A percentile compares a stretch with the other conserved stretches of the same genome.
phyloP scores from a whole-genome alignment of 139 green algal species.

The Micractinium conductrix region DNA sequence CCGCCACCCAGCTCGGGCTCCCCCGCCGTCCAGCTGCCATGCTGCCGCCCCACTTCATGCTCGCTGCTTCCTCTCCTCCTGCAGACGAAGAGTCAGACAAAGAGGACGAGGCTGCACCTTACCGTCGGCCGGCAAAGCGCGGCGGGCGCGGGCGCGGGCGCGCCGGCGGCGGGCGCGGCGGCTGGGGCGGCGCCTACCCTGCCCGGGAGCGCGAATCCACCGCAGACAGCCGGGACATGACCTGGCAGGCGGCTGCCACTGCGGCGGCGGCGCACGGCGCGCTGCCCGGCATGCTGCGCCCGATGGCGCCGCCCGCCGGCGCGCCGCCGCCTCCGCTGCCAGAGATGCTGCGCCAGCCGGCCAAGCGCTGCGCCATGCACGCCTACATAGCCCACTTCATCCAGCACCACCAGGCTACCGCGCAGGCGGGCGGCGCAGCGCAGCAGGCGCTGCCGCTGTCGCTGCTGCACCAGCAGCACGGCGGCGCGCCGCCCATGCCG shows the following conservation, averaged over 20 bases:
- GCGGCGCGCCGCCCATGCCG: neutral
- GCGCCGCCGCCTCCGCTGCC: neutral
- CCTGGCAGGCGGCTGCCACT: neutral
- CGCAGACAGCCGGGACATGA: conserved; percentile 1
- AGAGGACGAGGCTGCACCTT: neutral
- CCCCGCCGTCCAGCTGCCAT: no score
- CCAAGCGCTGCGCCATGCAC: conserved; percentile 68
- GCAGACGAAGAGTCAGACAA: conserved; percentile 18
- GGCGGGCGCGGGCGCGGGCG: neutral
- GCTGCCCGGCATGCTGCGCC: neutral
- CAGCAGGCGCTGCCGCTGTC: neutral
- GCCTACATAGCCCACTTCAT: conserved; percentile 81
- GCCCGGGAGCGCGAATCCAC: neutral
- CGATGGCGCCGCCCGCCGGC: no score
- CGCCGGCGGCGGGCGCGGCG: conserved; percentile 7
- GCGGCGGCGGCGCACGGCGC: neutral
- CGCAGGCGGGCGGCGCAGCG: neutral
- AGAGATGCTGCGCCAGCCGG: conserved; percentile 15
- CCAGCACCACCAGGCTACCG: conserved; percentile 49
- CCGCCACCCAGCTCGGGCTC: no score
- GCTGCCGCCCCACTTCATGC: neutral
- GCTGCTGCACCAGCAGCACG: neutral
- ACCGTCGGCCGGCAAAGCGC: conserved; percentile 5
- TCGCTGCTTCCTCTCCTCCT: no score
- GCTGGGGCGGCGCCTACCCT: neutral